These are phyloP conservation scores for Pythium guiyangense DNA, from an alignment of 352 stramenopile genomes.

Conservation along the genomic window DNA sequence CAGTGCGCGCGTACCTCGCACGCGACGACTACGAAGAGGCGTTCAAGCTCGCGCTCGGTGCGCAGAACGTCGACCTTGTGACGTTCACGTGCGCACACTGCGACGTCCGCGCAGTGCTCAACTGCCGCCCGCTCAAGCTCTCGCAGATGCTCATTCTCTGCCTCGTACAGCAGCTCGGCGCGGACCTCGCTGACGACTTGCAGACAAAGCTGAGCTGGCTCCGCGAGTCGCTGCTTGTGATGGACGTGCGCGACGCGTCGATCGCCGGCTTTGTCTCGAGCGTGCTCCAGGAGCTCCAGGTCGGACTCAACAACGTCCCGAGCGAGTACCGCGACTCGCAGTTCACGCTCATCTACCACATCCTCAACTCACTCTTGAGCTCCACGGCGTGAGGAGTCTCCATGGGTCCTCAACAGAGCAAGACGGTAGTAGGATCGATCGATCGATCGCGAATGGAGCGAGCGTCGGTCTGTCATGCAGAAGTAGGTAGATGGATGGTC, in stretches of 20 bases:
- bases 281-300: conserved; percentile 74
- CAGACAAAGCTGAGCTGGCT: conserved; percentile 73
- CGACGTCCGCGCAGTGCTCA: conserved; percentile 58
- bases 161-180: conserved; percentile 78
- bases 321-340: conserved; percentile 64
- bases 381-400: conserved; percentile 18
- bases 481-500: too few relatives aligned
- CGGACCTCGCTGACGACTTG: conserved; percentile 59
- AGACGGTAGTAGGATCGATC: not conserved
- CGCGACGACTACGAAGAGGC: conserved; percentile 69
- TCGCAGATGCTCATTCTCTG: conserved; percentile 86
- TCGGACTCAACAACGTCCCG: conserved; percentile 55
- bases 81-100: conserved; percentile 64
- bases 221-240: conserved; percentile 76
- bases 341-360: conserved; percentile 80
- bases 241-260: conserved; percentile 64
- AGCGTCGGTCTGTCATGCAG: too few relatives aligned
- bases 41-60: conserved; percentile 77
- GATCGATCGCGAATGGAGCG: too few relatives aligned
- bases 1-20: conserved; percentile 40
- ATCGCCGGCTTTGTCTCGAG: conserved; percentile 76
- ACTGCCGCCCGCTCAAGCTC: conserved; percentile 59
- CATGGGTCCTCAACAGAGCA: not conserved
- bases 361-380: conserved; percentile 83
- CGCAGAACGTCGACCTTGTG: conserved; percentile 73